Conservation (phyloP, 768 basidiomycete species). For the Rhizopogon salebrosus region DNA sequence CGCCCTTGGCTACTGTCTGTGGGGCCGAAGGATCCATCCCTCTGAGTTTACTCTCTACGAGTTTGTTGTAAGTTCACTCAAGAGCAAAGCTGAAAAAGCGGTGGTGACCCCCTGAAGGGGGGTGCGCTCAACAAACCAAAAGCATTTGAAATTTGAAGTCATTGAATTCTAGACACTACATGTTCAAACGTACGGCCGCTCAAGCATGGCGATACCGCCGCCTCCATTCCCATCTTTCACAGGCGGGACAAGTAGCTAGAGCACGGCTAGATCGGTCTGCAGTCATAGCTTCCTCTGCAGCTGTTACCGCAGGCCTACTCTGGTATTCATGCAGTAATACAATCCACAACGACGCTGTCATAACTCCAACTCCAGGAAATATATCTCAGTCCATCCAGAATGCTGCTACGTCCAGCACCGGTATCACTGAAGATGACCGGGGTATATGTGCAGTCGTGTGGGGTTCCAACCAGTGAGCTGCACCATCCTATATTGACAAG, state of each 20-base stretch:
- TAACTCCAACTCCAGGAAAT: constrained; percentile 3
- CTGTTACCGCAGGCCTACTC: constrained; percentile 30
- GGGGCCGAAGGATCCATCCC: constrained; percentile 28
- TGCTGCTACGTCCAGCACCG: constrained; percentile 14
- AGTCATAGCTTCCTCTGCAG: constrained; percentile 24
- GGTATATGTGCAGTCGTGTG: constrained; percentile 53
- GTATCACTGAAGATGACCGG: constrained; percentile 17
- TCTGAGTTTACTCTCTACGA: not conserved
- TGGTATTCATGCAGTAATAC: constrained; percentile 33
- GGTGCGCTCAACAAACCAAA: not conserved
- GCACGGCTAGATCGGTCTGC: constrained; percentile 12
- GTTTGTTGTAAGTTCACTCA: not conserved
- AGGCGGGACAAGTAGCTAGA: constrained; percentile 17
- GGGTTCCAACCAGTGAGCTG: constrained; percentile 68
- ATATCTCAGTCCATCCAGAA: not conserved
- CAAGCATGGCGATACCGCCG: not conserved
- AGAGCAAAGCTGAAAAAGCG: not conserved
- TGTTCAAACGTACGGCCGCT: constrained; percentile 10
- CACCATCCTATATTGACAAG: not conserved
- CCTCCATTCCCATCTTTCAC: constrained; percentile 19
- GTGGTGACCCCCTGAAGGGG: constrained; percentile 1
- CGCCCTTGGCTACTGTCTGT: constrained; percentile 49
- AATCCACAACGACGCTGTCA: constrained; percentile 32
- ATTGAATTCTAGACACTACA: not conserved
- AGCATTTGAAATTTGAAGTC: not conserved